These are phyloP conservation scores for Colletotrichum aenigma DNA, from an alignment of 2,329 filamentous ascomycete genomes.

Conservation along the genomic window DNA sequence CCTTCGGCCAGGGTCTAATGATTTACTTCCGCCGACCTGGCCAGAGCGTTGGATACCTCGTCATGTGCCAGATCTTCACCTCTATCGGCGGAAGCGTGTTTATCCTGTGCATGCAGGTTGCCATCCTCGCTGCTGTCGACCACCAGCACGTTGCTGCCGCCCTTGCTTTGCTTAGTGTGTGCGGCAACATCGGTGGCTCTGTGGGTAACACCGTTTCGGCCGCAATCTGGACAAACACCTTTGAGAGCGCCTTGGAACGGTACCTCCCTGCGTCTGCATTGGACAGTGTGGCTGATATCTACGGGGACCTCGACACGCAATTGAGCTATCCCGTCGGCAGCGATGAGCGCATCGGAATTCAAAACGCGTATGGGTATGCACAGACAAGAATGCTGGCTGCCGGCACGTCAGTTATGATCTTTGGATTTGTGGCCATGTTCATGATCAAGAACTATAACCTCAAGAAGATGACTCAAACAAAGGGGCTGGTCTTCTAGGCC, in stretches of 20 bases:
- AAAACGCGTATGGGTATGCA: conserved; percentile 57
- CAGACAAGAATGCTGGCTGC: conserved; percentile 48
- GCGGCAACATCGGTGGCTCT: conserved; percentile 47
- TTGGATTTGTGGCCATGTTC: conserved; percentile 38
- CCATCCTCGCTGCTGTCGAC: conserved; percentile 59
- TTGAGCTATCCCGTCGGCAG: conserved; percentile 49
- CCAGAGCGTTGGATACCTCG: conserved; percentile 35
- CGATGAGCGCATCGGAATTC: conserved; percentile 52
- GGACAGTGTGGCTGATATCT: conserved; percentile 50
- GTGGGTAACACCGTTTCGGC: conserved; percentile 48
- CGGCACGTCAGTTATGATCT: conserved; percentile 30
- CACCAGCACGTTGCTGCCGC: conserved; percentile 58
- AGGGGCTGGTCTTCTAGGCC: conserved; percentile 53
- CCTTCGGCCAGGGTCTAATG: conserved; percentile 53
- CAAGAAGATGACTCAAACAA: conserved; percentile 50
- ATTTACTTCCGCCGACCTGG: conserved; percentile 43
- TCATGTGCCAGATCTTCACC: conserved; percentile 48
- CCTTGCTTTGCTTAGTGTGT: conserved; percentile 49
- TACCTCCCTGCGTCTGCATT: conserved; percentile 49
- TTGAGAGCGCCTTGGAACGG: conserved; percentile 44
- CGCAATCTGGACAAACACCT: conserved; percentile 47
- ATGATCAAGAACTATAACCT: conserved; percentile 54
- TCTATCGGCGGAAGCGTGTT: conserved; percentile 34
- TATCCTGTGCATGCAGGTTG: conserved; percentile 56
- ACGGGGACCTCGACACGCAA: conserved; percentile 55